Evolutionary conservation across 2,329 filamentous ascomycete genomes (phyloP).

Genomic region (Lasiodiplodia sp.): DNA sequence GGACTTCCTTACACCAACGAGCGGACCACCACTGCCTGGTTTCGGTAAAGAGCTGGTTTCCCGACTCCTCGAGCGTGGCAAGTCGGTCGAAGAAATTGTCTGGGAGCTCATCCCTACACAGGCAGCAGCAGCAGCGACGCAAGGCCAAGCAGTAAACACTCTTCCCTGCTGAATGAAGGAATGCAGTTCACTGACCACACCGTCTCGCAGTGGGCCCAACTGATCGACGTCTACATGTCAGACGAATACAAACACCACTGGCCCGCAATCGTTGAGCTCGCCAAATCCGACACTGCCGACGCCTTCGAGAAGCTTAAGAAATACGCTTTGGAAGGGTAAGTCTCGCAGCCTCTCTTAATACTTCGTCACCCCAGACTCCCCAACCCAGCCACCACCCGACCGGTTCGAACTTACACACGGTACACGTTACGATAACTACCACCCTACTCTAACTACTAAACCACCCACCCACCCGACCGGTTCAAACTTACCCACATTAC

Average conservation of each 20-base stretch:
- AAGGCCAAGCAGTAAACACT: slow-evolving; percentile 29
- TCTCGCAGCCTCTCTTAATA: background rate
- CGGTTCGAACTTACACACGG: background rate
- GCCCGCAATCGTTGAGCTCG: slow-evolving; percentile 30
- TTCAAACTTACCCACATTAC: too few species aligned
- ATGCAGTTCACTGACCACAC: slow-evolving; percentile 1
- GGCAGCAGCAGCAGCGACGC: slow-evolving; percentile 24
- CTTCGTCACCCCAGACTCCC: background rate
- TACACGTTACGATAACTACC: too few species aligned
- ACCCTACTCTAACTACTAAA: too few species aligned
- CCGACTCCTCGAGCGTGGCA: slow-evolving; percentile 31
- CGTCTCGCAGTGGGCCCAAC: slow-evolving; percentile 28
- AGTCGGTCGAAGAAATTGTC: slow-evolving; percentile 31
- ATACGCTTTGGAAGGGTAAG: slow-evolving; percentile 31
- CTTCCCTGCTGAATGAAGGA: too few species aligned
- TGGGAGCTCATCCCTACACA: slow-evolving; percentile 27
- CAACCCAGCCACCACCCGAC: background rate
- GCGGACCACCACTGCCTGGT: slow-evolving; percentile 8
- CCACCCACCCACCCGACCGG: too few species aligned
- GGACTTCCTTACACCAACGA: slow-evolving; percentile 21
- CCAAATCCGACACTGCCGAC: slow-evolving; percentile 10
- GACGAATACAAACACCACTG: slow-evolving; percentile 31
- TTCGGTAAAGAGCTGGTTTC: slow-evolving; percentile 25
- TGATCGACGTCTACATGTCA: slow-evolving; percentile 32
- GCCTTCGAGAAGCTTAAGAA: slow-evolving; percentile 28